Base-by-base conservation (phyloP, 495 filamentous ascomycete species). In the Penicillium alfredii region DNA sequence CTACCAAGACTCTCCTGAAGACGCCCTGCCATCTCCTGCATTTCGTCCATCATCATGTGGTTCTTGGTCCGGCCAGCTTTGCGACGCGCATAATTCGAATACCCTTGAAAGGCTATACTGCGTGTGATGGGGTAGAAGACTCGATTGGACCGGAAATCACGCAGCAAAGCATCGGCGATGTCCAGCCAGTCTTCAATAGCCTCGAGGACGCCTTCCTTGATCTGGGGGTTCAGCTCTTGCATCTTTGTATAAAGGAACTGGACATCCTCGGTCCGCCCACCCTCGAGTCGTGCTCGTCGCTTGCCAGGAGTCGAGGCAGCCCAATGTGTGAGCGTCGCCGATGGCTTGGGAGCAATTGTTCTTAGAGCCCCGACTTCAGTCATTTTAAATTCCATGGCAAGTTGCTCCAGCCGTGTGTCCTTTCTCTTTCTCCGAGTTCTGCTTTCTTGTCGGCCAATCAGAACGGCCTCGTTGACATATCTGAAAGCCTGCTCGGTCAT, bases 101-200 rank as follows among this genome's bases (percentile, higher is more conserved):
- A 82, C 15, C 84, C 81, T 40, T 81, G 58, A 42, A 88, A 88
- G 30, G 70, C 67, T 33, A 81, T 69, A 42, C 79, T 79, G 42
- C 80, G 82, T 19, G 84, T 77, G 56, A 77, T 72, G 0, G 82
- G 76, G 61, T 88, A 95, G 53, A 95, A 88, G 4, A 74, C 67
- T 40, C 79, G 81, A 38, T 80, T 83, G 8, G 76, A 73, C 23
- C 81, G 72, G 56, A 95, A 97, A 37, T 88, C 85, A 45, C 88
- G 76, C 11, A 88, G 69, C 12, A 96, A 68, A 33, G 76, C 72
- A 50, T 78, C 75, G 0, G 86, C 85, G 20, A 80, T 80, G 43
- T 79, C 70, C 56, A 93, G 78, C 81, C 86, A 94, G 18, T 77
- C 71, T 12, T 68, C 59, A 10, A 62, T 71, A 9, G 78, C 75